Evolutionary conservation across 352 stramenopile species (phyloP), one percentile per base, ranked within the genome.

Genomic region (Globisporangium emineosum): DNA sequence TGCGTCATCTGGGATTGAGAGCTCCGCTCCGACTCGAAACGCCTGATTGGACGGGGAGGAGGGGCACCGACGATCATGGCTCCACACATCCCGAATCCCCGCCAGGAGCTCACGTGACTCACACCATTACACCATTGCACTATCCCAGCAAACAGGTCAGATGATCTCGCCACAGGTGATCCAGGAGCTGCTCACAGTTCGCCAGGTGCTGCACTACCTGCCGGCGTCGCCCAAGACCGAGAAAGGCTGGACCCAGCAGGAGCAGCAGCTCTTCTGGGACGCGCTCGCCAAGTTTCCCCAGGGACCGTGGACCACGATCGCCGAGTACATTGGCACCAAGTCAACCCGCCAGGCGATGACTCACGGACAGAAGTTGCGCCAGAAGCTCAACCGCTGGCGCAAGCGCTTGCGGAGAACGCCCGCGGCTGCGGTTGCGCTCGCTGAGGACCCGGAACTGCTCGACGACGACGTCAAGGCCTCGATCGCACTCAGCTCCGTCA

Each of bases 371-470:
- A 86, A 86, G 42, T 56, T 83, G 50, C 70, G 77, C 0, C 75
- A 86, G 47, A 86, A 86, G 49, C 70, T 83, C 40, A 76, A 70
- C 23, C 74, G 74, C 52, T 81, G 74, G 74, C 71, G 75, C 13
- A 68, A 78, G 27, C 73, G 70, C 42, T 40, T 80, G 13, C 67
- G 73, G 2, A 65, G 62, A 21, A 67, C 62, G 5, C 62, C 62
- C 6, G 62, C 62, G 1, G 55, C 55, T 0, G 55, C 62, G 15
- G 8, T 61, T 43, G 55, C 45, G 13, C 45, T 67, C 23, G 47
- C 42, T 4, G 43, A 62, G 32, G 13, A 45, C 30, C 29, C 43
- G 17, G n/a, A 40, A 45, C 23, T 51, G 23, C 53, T 63, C 17
- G 62, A 67, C 27, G 33, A 51, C 43, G 55, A 62, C 23, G 35